Percentiles rank a stretch among this genome's conserved stretches.
These are phyloP conservation scores for Ziziphus jujuba DNA, from an alignment of 306 rosid species.

Conservation along the genomic window DNA sequence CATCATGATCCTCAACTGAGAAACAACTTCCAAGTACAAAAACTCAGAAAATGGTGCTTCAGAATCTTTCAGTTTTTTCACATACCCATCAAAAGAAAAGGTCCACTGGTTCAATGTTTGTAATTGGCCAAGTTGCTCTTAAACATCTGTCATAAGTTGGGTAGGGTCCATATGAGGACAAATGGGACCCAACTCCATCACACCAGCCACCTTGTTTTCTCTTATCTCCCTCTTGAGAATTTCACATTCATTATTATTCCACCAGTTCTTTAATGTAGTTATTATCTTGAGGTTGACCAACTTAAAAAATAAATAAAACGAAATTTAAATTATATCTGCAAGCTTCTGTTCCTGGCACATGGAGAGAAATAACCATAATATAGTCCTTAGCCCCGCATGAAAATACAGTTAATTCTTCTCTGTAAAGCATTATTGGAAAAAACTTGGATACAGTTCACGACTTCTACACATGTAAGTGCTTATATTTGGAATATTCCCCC, in stretches of 20 bases:
- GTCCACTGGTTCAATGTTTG: slow-evolving; percentile 37
- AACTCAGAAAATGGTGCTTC: background rate
- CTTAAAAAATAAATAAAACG: background rate
- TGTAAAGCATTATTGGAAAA: slow-evolving; percentile 24
- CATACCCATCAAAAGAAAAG: slow-evolving; percentile 14
- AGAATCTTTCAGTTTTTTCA: background rate
- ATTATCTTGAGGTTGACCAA: slow-evolving; percentile 40
- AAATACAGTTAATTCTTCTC: slow-evolving; percentile 30
- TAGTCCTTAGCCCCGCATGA: slow-evolving; percentile 9
- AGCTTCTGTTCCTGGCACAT: slow-evolving; percentile 47
- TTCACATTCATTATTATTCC: slow-evolving; percentile 15
- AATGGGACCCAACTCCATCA: slow-evolving; percentile 29
- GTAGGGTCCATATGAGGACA: slow-evolving; percentile 40
- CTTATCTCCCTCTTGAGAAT: background rate
- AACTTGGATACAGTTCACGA: slow-evolving; percentile 16
- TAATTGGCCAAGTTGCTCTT: slow-evolving; percentile 38
- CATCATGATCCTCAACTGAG: background rate
- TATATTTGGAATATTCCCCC: background rate
- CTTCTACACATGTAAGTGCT: background rate
- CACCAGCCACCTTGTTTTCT: slow-evolving; percentile 28
- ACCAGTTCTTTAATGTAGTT: slow-evolving; percentile 16
- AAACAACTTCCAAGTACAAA: slow-evolving; percentile 8
- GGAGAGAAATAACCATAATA: slow-evolving; percentile 26
- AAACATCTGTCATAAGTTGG: slow-evolving; percentile 40
- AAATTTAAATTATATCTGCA: slow-evolving; percentile 9